Evolutionary conservation across 441 rosid genomes (phyloP).

Genomic region (Pelargonium exstipulatum): DNA sequence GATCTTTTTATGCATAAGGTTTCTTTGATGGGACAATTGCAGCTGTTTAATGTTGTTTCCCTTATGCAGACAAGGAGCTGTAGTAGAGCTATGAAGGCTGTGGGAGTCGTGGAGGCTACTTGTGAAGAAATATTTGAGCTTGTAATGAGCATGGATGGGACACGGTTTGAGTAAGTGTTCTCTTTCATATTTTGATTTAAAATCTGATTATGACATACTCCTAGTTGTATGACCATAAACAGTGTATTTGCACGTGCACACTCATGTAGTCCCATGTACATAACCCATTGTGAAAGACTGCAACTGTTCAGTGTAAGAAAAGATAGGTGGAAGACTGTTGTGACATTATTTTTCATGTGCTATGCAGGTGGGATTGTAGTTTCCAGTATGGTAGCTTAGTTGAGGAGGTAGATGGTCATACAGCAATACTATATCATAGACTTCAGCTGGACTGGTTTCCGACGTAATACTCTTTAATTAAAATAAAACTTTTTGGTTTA

Average conservation of each 20-base stretch:
- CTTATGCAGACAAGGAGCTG: slow-evolving; percentile 95
- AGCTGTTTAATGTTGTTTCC: slow-evolving; percentile 27
- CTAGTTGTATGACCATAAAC: neutral
- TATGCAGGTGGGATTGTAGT: slow-evolving; percentile 97
- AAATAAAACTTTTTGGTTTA: slow-evolving; percentile 13
- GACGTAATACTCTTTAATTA: slow-evolving; percentile 43
- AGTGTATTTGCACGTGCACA: neutral
- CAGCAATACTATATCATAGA: slow-evolving; percentile 90
- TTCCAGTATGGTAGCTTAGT: slow-evolving; percentile 91
- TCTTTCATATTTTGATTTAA: slow-evolving; percentile 13
- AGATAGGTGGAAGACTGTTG: neutral
- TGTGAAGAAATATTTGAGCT: slow-evolving; percentile 98
- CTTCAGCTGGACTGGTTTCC: slow-evolving; percentile 99
- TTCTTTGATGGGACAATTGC: slow-evolving; percentile 20
- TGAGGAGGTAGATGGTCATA: slow-evolving; percentile 99
- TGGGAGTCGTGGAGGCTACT: slow-evolving; percentile 93
- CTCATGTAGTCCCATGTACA: neutral
- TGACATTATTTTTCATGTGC: slow-evolving; percentile 18
- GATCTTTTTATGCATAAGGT: slow-evolving; percentile 21
- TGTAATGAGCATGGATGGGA: slow-evolving; percentile 99
- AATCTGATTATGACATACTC: neutral
- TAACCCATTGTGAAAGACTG: neutral
- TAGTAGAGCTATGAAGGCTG: slow-evolving; percentile 99
- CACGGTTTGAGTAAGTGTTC: slow-evolving; percentile 93
- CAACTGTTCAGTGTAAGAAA: too few species aligned